Percentiles rank a stretch among this genome's conserved stretches.
phyloP scores from a whole-genome alignment of 73 alveolate species.

The Breviolum minutum region DNA sequence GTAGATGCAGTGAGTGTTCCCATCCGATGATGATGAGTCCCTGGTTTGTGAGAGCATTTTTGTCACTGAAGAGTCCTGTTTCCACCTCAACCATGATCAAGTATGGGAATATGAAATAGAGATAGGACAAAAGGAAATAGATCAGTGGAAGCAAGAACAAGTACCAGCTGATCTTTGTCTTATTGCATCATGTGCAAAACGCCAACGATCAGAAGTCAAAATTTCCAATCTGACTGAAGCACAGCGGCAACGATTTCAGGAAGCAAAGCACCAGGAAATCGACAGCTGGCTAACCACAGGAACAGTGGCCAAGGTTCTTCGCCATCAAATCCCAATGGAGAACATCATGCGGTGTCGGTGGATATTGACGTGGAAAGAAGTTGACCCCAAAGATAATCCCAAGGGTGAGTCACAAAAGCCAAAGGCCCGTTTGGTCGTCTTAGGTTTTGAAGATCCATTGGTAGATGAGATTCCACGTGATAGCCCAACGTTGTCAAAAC shows the following conservation, averaged over 20 bases:
- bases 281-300: background rate
- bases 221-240: background rate
- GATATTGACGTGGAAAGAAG: background rate
- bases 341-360: background rate
- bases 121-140: background rate
- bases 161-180: background rate
- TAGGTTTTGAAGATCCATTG: background rate
- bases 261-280: background rate
- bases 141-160: background rate
- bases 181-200: background rate
- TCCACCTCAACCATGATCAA: background rate
- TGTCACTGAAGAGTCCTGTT: background rate
- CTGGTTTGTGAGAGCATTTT: too few relatives aligned
- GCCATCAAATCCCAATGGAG: background rate
- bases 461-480: background rate
- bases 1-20: too few relatives aligned
- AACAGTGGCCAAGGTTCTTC: background rate
- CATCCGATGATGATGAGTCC: too few relatives aligned
- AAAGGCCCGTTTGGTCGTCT: background rate
- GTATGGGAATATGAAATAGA: background rate
- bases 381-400: background rate
- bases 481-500: background rate
- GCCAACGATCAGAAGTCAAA: background rate
- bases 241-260: background rate
- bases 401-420: background rate